These are phyloP conservation scores for Akanthomyces uredinophilus DNA, from an alignment of 2,329 filamentous ascomycete species.

Conservation along the genomic window DNA sequence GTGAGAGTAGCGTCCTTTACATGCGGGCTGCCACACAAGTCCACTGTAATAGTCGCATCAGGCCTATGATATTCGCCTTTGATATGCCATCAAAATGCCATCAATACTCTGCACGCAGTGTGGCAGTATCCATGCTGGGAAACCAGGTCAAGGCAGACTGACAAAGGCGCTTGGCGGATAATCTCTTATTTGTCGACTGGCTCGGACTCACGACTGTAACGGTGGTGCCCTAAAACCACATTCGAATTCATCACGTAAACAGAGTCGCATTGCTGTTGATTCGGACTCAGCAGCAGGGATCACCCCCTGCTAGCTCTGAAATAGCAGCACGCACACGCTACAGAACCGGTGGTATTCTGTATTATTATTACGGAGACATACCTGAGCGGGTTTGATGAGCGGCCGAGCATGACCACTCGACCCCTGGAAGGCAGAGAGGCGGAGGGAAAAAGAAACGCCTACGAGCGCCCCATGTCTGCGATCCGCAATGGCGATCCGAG, in stretches of 20 bases:
- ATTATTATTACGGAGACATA: slow-evolving; percentile 10
- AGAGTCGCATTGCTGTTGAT: neutral
- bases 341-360: slow-evolving; percentile 3
- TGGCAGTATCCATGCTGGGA: too few relatives aligned
- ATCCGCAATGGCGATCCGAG: slow-evolving; percentile 13
- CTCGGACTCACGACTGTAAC: too few relatives aligned
- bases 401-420: slow-evolving; percentile 4
- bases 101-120: too few relatives aligned
- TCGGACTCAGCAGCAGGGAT: neutral
- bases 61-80: neutral
- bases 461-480: slow-evolving; percentile 1
- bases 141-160: too few relatives aligned
- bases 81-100: too few relatives aligned
- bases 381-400: slow-evolving; percentile 11
- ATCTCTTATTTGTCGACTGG: too few relatives aligned
- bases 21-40: slow-evolving; percentile 4
- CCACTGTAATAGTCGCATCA: neutral
- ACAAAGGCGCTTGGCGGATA: too few relatives aligned
- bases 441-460: neutral
- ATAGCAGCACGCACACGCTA: neutral
- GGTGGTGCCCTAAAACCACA: too few relatives aligned
- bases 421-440: neutral
- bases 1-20: neutral
- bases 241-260: too few relatives aligned
- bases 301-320: neutral